Base-by-base conservation (phyloP, 106 monocot genomes). In the Ottelia alismoides region DNA sequence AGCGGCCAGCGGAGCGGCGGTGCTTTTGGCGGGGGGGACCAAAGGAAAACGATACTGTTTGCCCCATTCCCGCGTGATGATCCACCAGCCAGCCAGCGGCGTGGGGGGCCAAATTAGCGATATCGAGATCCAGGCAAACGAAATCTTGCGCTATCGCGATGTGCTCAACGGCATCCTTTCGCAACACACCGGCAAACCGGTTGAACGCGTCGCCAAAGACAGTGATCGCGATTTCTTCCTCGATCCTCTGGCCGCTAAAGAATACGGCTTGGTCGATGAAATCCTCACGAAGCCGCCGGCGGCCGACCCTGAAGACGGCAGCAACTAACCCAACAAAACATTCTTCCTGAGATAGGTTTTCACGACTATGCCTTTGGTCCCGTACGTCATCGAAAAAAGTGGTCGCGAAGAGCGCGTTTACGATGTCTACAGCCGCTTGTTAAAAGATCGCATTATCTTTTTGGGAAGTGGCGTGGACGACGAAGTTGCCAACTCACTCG, bases 1-100 rank as follows among this genome's bases (percentile, higher is more conserved):
- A 62, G 79, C 79, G 25, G 84, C 84, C 0, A 79, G 79, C 49
- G 80, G 79, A 79, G 84, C 72, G 2, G 79, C 84, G 0, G 66
- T 85, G 45, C 72, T 85, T 55, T 76, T 85, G 40, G 73, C 80
- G 14, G 80, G 80, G 3, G 80, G 80, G 24, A 67, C 80, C 7
- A 66, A 72, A 1, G 73, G 76, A 10, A 73, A 85, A 66, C 65
- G 80, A 50, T 63, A 73, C 11, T 72, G 76, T 0, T 67, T 80
- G 4, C 85, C 80, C 47, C 66, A 76, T 65, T 71, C 83, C 6
- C 66, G 85, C 16, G 76, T 85, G 40, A 85, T 85, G 85, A 67
- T 80, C 67, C 85, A 85, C 67, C 80, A 85, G 73, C 85, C 85
- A 12, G 76, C 80, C 11, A 76, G 76, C 2, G 85, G 80, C 1